Base-by-base conservation (phyloP, 306 rosid genomes). In the Castanospermum australe region DNA sequence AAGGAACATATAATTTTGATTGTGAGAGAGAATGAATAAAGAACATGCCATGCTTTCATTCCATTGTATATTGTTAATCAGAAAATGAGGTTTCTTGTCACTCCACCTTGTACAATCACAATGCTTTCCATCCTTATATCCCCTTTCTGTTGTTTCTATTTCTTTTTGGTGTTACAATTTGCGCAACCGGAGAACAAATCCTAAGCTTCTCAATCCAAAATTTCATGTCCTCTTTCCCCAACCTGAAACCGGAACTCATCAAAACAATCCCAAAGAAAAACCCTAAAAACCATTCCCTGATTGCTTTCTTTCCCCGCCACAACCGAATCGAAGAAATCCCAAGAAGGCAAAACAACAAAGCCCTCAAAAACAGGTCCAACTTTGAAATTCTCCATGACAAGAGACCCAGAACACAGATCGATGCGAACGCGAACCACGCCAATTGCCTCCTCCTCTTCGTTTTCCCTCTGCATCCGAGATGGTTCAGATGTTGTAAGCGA, bases 231-330 rank as follows among this genome's bases (percentile, higher is more conserved):
- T 68, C 84, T 81, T 81, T 84, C 5, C 82, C 62, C 12, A 86
- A 55, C 39, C 21, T 59, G 12, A n/a, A 77, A 67, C 86, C 38
- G 12, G 20, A 77, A 67, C 86, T 47, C 41, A 78, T 54, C 36
- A 86, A 73, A 77, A 78, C 68, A 68, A 63, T 30, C 65, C 90
- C 87, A 55, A 79, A 28, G 0, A 69, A 51, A 77, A 81, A 78
- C 74, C 87, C 87, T 77, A 83, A 61, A 84, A 81, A 2, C 87
- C 86, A 77, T 32, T 81, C 70, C 67, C 38, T 73, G 4, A 83
- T 4, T 0, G 20, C 78, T 67, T 73, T 81, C 66, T 75, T 80
- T 39, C 70, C 61, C 57, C 35, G 13, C 48, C 73, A 44, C 71
- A 67, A 30, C 57, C 39, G 75, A 83, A 81, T 50, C 24, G 76